Evolutionary conservation across 2,329 filamentous ascomycete species (phyloP), one percentile per base, ranked within the genome.

Genomic region (Penicillium sp.): DNA sequence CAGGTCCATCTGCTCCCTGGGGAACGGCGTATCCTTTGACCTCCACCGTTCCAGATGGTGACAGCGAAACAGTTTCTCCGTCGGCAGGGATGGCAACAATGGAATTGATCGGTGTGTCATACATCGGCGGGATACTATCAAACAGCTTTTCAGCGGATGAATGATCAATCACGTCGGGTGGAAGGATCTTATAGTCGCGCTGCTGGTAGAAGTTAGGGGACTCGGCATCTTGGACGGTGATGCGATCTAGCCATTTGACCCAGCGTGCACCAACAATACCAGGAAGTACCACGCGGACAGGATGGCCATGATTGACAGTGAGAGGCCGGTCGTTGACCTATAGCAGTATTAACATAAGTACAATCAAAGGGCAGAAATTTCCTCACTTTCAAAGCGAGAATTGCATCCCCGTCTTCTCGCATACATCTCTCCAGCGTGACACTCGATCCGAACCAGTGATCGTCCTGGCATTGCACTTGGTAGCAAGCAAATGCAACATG

Each of bases 141-240:
- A 81, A 85, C 63, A 75, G 83, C 39, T 72, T 67, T 55, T 78
- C 74, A 3, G 81, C 81, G 14, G 75, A 72, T 44, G 79, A 74
- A 44, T 69, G 71, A 46, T 74, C 75, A 10, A 73, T 69, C 0
- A 75, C 79, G 31, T 81, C 73, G 0, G 77, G 78, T 1, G 81
- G 81, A 6, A 85, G 69, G 27, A 82, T 73, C 63, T 84, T 84
- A 70, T 85, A 85, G 65, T 84, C 82, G 44, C 72, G 74, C 51
- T 79, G 77, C 66, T 83, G 80, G 61, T 84, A 85, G 63, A 79
- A 76, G 57, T 81, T 83, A 4, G 69, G 66, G 20, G 76, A 80
- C 58, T 84, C 80, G 43, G 69, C 55, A 44, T 70, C 66, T 54
- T 80, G 77, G 2, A 83, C 73, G 2, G 74, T 79, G 51, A 83